Percentiles rank a stretch among this genome's conserved stretches.
Conservation (phyloP, 345 rosid species). For the Aquilaria sinensis region DNA sequence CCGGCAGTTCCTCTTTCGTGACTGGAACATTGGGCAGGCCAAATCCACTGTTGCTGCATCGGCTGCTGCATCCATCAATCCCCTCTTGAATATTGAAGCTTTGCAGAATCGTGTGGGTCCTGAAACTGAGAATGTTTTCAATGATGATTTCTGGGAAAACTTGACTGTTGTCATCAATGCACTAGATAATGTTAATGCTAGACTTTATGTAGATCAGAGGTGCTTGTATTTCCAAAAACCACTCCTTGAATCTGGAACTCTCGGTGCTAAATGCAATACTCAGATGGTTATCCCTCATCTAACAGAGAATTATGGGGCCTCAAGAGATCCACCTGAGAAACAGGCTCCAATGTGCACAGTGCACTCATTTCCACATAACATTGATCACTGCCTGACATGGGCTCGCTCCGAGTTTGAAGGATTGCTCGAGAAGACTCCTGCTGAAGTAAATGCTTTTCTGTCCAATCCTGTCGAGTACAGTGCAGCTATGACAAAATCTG, state of each 20-base stretch:
- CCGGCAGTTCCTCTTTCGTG: conserved; percentile 71
- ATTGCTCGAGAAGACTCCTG: conserved; percentile 81
- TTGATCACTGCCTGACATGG: conserved; percentile 94
- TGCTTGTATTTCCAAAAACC: conserved; percentile 93
- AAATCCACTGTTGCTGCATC: conserved; percentile 73
- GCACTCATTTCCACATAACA: conserved; percentile 94
- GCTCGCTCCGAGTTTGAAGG: conserved; percentile 96
- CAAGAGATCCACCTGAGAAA: conserved; percentile 91
- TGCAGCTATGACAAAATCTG: conserved; percentile 57
- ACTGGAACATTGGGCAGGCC: conserved; percentile 83
- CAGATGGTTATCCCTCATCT: conserved; percentile 96
- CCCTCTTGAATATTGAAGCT: conserved; percentile 49
- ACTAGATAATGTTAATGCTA: conserved; percentile 82
- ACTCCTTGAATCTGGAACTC: conserved; percentile 90
- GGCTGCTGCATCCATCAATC: conserved; percentile 62
- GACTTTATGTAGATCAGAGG: conserved; percentile 87
- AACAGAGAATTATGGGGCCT: conserved; percentile 93
- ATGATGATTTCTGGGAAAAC: conserved; percentile 86
- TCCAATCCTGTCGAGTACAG: conserved; percentile 60
- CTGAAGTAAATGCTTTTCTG: conserved; percentile 81
- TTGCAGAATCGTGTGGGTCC: conserved; percentile 61
- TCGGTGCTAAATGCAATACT: conserved; percentile 91
- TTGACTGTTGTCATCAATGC: conserved; percentile 71
- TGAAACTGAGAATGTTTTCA: conserved; percentile 65
- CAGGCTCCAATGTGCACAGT: conserved; percentile 98